Conservation (phyloP, 768 basidiomycete genomes). For the Daedaleopsis sinensis region DNA sequence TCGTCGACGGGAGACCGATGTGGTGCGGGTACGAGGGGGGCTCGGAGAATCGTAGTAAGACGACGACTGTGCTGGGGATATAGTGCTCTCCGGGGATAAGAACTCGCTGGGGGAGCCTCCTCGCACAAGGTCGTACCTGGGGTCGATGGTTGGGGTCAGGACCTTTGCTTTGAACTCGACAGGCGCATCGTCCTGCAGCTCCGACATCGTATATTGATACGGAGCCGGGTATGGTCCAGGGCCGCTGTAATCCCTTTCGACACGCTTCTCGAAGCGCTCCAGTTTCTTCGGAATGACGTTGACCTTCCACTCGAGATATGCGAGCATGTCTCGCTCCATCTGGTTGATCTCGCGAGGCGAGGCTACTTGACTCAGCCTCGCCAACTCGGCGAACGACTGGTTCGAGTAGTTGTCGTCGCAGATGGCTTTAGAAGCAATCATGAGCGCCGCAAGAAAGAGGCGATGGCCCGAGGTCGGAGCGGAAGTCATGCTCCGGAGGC, state of each 20-base stretch:
- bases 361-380: slow-evolving; percentile 51
- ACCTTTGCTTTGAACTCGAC: neutral
- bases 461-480: slow-evolving; percentile 66
- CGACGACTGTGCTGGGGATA: neutral
- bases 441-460: slow-evolving; percentile 88
- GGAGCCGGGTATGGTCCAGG: slow-evolving; percentile 57
- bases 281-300: slow-evolving; percentile 68
- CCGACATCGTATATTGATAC: slow-evolving; percentile 34
- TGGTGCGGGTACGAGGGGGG: neutral
- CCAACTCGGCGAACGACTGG: slow-evolving; percentile 65
- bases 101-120: neutral
- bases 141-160: neutral
- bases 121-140: neutral
- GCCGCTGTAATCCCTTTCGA: slow-evolving; percentile 59
- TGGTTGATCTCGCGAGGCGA: slow-evolving; percentile 86
- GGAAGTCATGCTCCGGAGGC: slow-evolving; percentile 61
- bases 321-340: slow-evolving; percentile 93
- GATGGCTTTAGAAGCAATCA: slow-evolving; percentile 80
- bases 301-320: slow-evolving; percentile 89
- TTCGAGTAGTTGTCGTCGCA: slow-evolving; percentile 69
- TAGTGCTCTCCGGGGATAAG: neutral
- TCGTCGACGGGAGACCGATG: neutral
- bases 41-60: neutral
- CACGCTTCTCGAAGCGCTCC: slow-evolving; percentile 58
- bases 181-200: neutral